Evolutionary conservation across 495 filamentous ascomycete genomes (phyloP).

Genomic region (Penicillium soppii): DNA sequence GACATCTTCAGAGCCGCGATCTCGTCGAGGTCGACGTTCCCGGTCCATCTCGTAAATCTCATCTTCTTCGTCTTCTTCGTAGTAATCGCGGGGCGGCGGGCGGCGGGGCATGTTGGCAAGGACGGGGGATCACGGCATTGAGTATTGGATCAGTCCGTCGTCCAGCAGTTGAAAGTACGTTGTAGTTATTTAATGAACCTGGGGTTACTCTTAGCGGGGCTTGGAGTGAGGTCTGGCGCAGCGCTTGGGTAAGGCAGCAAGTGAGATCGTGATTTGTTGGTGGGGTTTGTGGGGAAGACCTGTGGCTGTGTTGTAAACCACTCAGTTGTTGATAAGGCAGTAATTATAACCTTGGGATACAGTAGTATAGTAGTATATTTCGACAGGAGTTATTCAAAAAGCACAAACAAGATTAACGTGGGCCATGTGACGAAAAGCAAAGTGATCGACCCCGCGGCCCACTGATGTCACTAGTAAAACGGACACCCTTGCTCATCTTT

Average conservation of each 20-base stretch:
- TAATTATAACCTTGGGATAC: too few relatives aligned
- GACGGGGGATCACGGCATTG: slow-evolving; percentile 5
- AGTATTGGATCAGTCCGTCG: background rate
- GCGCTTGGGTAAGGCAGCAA: background rate
- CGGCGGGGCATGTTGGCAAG: slow-evolving; percentile 36
- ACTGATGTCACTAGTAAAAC: slow-evolving; percentile 22
- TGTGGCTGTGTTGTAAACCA: background rate
- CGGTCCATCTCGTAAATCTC: slow-evolving; percentile 28
- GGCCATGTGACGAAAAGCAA: slow-evolving; percentile 2
- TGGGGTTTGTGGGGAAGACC: background rate
- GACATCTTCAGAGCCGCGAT: slow-evolving; percentile 22
- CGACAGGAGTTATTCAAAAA: too few relatives aligned
- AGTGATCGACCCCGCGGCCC: slow-evolving; percentile 18
- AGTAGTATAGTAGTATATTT: too few relatives aligned
- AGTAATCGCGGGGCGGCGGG: slow-evolving; percentile 28
- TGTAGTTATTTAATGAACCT: too few relatives aligned
- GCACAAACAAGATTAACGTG: background rate
- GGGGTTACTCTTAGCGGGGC: background rate
- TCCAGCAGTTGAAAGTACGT: background rate
- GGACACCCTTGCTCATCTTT: too few relatives aligned
- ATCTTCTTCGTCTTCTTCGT: slow-evolving; percentile 31
- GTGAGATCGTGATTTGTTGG: background rate
- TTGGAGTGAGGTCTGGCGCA: background rate
- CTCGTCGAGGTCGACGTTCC: slow-evolving; percentile 20
- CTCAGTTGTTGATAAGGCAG: background rate